Conservation (phyloP, 2,329 filamentous ascomycete species). For the Pseudogymnoascus sp. region DNA sequence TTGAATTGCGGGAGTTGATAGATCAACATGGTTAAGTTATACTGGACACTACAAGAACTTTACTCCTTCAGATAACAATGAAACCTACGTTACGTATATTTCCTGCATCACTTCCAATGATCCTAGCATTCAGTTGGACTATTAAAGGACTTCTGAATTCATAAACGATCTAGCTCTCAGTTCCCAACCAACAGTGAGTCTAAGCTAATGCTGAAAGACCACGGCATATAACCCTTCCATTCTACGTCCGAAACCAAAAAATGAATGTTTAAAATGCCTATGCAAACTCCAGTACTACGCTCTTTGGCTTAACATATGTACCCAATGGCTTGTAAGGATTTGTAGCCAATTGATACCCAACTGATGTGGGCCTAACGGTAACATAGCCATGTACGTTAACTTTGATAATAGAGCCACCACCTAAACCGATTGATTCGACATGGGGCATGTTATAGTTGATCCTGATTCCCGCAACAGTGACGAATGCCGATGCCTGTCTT, state of each 20-base stretch:
- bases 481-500: conserved; percentile 48
- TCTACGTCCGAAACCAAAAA: background rate
- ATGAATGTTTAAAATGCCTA: background rate
- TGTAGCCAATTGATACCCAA: conserved; percentile 42
- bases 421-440: conserved; percentile 47
- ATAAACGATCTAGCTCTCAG: background rate
- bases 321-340: conserved; percentile 44
- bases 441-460: conserved; percentile 52
- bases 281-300: conserved; percentile 44
- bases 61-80: background rate
- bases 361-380: conserved; percentile 46
- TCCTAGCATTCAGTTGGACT: background rate
- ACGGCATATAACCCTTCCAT: background rate
- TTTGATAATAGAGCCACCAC: conserved; percentile 44
- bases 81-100: background rate
- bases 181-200: background rate
- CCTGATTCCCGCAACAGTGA: conserved; percentile 48
- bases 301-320: conserved; percentile 43
- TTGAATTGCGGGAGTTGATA: background rate
- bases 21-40: background rate
- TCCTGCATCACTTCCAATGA: background rate
- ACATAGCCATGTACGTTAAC: conserved; percentile 16
- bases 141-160: background rate
- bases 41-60: background rate
- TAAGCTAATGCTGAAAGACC: background rate